Conservation (phyloP, 1,284 basidiomycete species). For the Sanguinoderma infundibulare region DNA sequence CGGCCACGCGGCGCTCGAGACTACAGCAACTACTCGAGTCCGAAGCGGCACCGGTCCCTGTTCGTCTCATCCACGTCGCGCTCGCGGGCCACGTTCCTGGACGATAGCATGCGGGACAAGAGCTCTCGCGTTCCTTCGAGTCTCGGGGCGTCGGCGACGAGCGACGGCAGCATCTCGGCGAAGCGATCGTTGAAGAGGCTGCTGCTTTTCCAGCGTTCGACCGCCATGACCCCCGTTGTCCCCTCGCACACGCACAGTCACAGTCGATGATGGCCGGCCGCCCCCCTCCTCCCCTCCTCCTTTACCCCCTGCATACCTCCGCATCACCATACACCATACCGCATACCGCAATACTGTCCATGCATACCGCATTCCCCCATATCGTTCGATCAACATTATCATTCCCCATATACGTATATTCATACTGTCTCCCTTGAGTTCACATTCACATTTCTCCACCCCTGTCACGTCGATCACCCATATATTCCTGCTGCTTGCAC, state of each 20-base stretch:
- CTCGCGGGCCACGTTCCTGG: slow-evolving; percentile 7
- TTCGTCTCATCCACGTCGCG: slow-evolving; percentile 28
- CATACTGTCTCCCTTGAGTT: not conserved
- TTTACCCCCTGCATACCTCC: not conserved
- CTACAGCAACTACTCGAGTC: slow-evolving; percentile 11
- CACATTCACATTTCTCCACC: not conserved
- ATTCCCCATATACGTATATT: not conserved
- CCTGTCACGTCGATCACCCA: no score
- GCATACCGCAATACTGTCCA: not conserved
- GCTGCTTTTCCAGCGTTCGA: slow-evolving; percentile 14
- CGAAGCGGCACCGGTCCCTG: slow-evolving; percentile 32
- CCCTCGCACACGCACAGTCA: no score
- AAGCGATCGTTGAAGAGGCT: slow-evolving; percentile 11
- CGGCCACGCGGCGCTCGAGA: not conserved
- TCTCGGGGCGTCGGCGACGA: no score
- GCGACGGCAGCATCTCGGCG: not conserved
- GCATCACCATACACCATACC: not conserved
- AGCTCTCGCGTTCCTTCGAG: not conserved
- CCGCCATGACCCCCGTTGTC: slow-evolving; percentile 8
- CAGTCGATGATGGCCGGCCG: not conserved
- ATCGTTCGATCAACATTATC: not conserved
- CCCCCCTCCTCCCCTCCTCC: not conserved
- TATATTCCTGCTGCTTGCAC: no score
- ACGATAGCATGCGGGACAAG: not conserved
- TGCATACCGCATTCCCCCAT: not conserved